A percentile compares a stretch with the other conserved stretches of the same genome.
These are phyloP conservation scores for Picochlorum sp. DNA, from an alignment of 139 green algal species.

Conservation along the genomic window DNA sequence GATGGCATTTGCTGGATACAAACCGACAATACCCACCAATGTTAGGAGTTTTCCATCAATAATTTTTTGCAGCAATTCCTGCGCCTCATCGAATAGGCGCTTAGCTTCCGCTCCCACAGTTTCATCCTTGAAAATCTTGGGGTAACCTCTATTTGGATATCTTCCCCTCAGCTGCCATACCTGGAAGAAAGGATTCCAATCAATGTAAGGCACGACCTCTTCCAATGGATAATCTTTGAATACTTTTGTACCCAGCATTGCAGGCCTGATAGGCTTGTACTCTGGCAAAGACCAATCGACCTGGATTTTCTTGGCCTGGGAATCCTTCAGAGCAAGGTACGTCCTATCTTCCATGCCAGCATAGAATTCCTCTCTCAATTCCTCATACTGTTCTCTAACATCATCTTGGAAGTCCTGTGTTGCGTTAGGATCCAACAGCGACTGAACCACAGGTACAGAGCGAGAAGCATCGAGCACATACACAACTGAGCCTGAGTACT, in stretches of 20 bases:
- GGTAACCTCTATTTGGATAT: conserved; percentile 98
- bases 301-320: conserved; percentile 27
- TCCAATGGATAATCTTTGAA: conserved; percentile 77
- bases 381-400: conserved; percentile 82
- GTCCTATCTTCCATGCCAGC: conserved; percentile 90
- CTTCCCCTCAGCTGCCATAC: conserved; percentile 96
- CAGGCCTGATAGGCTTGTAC: conserved; percentile 69
- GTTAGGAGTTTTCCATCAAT: conserved; percentile 72
- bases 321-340: conserved; percentile 59
- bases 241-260: conserved; percentile 63
- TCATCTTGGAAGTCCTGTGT: conserved; percentile 53
- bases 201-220: conserved; percentile 89
- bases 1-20: conserved; percentile 85
- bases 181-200: conserved; percentile 99
- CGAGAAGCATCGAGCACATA: conserved; percentile 94
- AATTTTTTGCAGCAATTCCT: conserved; percentile 75
- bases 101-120: conserved; percentile 90
- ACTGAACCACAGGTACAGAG: conserved; percentile 82
- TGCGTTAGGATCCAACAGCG: conserved; percentile 66
- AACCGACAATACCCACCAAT: conserved; percentile 75
- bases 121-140: conserved; percentile 99
- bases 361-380: conserved; percentile 95
- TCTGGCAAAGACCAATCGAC: conserved; percentile 78
- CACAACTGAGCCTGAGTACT: conserved; percentile 79
- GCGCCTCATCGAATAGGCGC: conserved; percentile 94